Conservation (phyloP, 768 basidiomycete species). For the Peribolospora baueri region DNA sequence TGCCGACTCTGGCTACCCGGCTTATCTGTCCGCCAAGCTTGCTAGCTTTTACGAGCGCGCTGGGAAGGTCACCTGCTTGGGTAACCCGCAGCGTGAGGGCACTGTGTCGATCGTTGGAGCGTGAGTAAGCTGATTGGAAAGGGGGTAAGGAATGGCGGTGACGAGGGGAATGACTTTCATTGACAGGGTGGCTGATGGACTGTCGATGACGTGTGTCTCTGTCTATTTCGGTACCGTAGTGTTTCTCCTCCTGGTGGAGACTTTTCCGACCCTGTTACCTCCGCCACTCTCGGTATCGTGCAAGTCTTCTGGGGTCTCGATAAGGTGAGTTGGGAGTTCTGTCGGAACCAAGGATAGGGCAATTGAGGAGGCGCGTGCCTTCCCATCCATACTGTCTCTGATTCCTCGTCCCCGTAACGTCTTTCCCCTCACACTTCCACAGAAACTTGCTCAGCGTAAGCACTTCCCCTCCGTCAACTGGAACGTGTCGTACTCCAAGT, state of each 20-base stretch:
- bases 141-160: neutral
- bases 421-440: neutral
- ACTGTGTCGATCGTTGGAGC: constrained; percentile 98
- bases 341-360: too few relatives aligned
- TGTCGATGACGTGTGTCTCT: neutral
- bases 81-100: constrained; percentile 63
- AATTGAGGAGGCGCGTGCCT: neutral
- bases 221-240: constrained; percentile 21
- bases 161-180: neutral
- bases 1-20: constrained; percentile 96
- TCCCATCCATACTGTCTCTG: neutral
- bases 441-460: constrained; percentile 87
- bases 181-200: constrained; percentile 4
- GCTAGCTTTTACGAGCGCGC: constrained; percentile 98
- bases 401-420: neutral
- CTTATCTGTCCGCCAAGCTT: constrained; percentile 81
- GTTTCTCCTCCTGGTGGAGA: constrained; percentile 98
- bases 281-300: constrained; percentile 91
- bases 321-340: constrained; percentile 24
- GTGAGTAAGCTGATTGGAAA: constrained; percentile 29
- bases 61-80: constrained; percentile 79
- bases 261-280: constrained; percentile 94
- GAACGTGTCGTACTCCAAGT: constrained; percentile 98
- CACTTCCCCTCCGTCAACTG: constrained; percentile 99
- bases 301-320: constrained; percentile 99